phyloP scores from a whole-genome alignment of 352 stramenopile genomes.

The Phytophthora sojae region DNA sequence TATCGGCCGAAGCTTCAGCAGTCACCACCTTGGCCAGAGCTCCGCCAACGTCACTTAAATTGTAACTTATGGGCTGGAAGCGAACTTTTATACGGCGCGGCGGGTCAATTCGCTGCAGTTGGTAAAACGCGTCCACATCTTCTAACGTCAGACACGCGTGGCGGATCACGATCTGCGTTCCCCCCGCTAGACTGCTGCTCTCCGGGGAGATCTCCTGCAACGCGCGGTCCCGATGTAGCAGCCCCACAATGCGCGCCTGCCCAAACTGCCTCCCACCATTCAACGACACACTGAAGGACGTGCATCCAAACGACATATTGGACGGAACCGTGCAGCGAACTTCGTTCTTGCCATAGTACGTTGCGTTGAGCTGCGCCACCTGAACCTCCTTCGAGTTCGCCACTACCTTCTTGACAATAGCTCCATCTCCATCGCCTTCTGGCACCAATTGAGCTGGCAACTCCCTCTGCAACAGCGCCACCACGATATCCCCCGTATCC shows the following conservation, averaged over 20 bases:
- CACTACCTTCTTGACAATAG: background rate
- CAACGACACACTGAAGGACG: conserved; percentile 59
- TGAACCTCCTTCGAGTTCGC: conserved; percentile 23
- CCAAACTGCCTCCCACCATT: conserved; percentile 75
- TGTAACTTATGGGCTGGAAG: conserved; percentile 54
- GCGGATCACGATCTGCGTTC: conserved; percentile 39
- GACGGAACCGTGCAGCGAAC: conserved; percentile 65
- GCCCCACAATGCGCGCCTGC: conserved; percentile 39
- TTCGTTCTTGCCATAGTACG: conserved; percentile 54
- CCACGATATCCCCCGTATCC: conserved; percentile 69
- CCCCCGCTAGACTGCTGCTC: conserved; percentile 54
- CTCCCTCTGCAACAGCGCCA: conserved; percentile 53
- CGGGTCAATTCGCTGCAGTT: conserved; percentile 58
- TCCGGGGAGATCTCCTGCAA: conserved; percentile 45
- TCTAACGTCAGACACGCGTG: conserved; percentile 49
- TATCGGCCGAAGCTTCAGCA: conserved; percentile 14
- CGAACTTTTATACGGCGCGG: conserved; percentile 53
- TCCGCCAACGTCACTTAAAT: background rate
- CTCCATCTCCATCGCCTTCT: conserved; percentile 1
- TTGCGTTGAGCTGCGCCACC: conserved; percentile 61
- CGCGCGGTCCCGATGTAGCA: conserved; percentile 60
- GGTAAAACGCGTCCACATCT: conserved; percentile 46
- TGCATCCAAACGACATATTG: conserved; percentile 77
- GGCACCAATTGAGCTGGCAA: conserved; percentile 18
- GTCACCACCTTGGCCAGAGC: conserved; percentile 27